Evolutionary conservation across 2,329 filamentous ascomycete species (phyloP).

Genomic region (Niveomyces coronatus): DNA sequence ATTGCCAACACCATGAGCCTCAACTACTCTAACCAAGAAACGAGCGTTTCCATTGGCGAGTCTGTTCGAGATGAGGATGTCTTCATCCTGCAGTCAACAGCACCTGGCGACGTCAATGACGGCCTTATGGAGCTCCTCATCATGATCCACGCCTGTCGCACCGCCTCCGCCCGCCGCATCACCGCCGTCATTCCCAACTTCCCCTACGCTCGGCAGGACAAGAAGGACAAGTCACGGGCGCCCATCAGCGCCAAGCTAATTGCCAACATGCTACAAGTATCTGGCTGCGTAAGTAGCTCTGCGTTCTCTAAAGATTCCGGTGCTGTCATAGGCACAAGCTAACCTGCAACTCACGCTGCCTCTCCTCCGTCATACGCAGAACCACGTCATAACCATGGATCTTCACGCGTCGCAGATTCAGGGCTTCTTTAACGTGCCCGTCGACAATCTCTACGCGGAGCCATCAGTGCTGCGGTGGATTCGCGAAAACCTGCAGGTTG

Average conservation of each 20-base stretch:
- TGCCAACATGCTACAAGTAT: conserved; percentile 94
- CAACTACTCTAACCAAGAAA: conserved; percentile 81
- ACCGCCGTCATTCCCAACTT: conserved; percentile 95
- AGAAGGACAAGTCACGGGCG: conserved; percentile 90
- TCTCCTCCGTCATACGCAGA: conserved; percentile 15
- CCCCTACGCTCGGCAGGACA: conserved; percentile 92
- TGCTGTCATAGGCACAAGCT: no score
- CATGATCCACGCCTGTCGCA: conserved; percentile 87
- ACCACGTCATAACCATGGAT: conserved; percentile 81
- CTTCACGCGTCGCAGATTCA: conserved; percentile 89
- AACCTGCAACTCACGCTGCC: conserved; percentile 47
- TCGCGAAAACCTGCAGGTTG: conserved; percentile 67
- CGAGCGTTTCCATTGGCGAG: conserved; percentile 87
- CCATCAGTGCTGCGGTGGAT: conserved; percentile 90
- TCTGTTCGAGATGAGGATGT: conserved; percentile 96
- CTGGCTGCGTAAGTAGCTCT: conserved; percentile 54
- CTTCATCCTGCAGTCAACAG: conserved; percentile 92
- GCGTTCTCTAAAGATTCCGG: no score
- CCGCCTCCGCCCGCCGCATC: conserved; percentile 67
- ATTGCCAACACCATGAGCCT: conserved; percentile 70
- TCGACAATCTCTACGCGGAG: conserved; percentile 81
- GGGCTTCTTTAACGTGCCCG: conserved; percentile 81
- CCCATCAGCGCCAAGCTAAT: conserved; percentile 93
- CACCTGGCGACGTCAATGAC: conserved; percentile 94
- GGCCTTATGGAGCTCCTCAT: conserved; percentile 96